Evolutionary conservation across 169 alveolate genomes (phyloP).

Genomic region (Babesia ovata): DNA sequence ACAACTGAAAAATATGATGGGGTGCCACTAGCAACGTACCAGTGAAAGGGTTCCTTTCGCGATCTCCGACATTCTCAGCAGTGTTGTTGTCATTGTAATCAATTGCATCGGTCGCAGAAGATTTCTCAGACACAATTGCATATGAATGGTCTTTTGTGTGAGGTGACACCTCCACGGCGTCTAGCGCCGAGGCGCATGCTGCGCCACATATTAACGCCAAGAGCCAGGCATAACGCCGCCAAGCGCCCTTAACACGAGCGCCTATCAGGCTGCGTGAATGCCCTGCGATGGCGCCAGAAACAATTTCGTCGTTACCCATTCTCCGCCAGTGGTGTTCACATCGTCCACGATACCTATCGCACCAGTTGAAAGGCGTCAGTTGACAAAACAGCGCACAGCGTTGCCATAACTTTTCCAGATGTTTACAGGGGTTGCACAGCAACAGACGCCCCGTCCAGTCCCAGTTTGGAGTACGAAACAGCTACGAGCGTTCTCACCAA

Average conservation of each 20-base stretch:
- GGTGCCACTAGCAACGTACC: not conserved
- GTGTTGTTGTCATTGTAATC: not conserved
- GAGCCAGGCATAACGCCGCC: not conserved
- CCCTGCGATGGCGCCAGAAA: not conserved
- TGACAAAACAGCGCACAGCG: not conserved
- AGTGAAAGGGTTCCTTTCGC: not conserved
- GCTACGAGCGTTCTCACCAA: not conserved
- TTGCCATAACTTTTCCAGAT: not conserved
- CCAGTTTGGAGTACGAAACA: not conserved
- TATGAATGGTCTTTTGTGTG: too few relatives aligned
- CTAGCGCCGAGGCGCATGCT: constrained; percentile 9
- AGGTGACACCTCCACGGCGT: not conserved
- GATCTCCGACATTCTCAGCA: not conserved
- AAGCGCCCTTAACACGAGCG: not conserved
- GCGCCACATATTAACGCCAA: constrained; percentile 10
- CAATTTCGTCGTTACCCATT: constrained; percentile 1
- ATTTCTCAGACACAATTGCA: too few relatives aligned
- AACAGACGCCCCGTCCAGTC: not conserved
- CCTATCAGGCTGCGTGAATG: not conserved
- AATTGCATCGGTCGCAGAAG: not conserved
- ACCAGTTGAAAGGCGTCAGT: not conserved
- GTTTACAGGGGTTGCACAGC: constrained; percentile 6
- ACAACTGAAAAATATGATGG: not conserved
- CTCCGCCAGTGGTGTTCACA: not conserved
- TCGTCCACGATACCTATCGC: not conserved